Base-by-base conservation (phyloP, 2,329 filamentous ascomycete genomes). In the Didymella pomorum region DNA sequence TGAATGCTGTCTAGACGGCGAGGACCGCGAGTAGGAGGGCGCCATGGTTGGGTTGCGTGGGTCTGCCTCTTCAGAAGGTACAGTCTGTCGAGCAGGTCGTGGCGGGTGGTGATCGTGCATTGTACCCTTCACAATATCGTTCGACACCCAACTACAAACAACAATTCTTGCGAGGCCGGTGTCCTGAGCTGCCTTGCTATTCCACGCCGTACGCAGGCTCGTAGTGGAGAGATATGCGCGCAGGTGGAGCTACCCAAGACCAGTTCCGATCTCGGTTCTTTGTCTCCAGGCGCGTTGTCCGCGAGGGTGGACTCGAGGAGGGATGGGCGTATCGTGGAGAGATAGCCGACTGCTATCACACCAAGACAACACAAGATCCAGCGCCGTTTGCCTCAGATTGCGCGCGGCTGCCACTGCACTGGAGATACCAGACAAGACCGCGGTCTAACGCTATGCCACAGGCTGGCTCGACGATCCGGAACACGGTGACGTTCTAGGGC, bases 81-180 rank as follows among this genome's bases (percentile, higher is more conserved):
- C 58, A 50, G 51, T 60, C 52, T 67, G 70, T 42, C 68, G 67
- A 50, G 64, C 58, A 65, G 60, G 55, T 50, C 65, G 63, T 45
- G 61, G 60, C 46, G 67, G 69, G 26, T 60, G 64, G 31, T 69
- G 60, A 49, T 70, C 67, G 62, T 75, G 69, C 73, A 75, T 75
- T 43, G 25, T 47, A 54, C n/a, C 20, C 31, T 28, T 41, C 25
- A 31, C 39, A 21, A 37, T 41, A 31, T 42, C 12, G 39, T 28
- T 7, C 16, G 28, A 35, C 25, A 11, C 16, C 29, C 41, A 29
- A 45, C 33, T 53, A 31, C 41, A 33, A 31, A 39, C 50, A 23
- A 56, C 41, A 35, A n/a, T 20, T 43, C 48, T 48, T 63, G 58
- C 59, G 63, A 65, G 44, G 46, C 60, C 59, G 64, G 59, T 49